Conservation (phyloP, 2,329 filamentous ascomycete genomes). For the Claviceps humidiphila region DNA sequence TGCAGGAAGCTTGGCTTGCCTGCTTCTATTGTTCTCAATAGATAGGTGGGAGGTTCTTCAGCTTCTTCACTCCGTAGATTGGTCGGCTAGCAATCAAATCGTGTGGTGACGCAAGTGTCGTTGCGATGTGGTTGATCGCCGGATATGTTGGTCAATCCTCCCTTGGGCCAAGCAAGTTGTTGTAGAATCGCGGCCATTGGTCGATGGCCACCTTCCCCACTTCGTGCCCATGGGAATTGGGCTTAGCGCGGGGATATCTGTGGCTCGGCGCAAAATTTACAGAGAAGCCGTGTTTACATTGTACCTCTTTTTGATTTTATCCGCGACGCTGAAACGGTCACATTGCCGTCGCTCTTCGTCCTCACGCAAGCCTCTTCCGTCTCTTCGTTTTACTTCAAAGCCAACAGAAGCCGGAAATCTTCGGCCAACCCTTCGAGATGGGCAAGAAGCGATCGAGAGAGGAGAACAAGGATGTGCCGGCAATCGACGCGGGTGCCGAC, state of each 20-base stretch:
- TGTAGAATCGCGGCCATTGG: not conserved
- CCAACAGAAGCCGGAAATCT: not conserved
- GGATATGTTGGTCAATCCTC: no score
- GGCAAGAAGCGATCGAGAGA: constrained; percentile 39
- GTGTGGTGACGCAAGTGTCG: constrained; percentile 4
- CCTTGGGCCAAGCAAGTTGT: no score
- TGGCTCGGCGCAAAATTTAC: no score
- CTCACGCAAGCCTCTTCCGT: not conserved
- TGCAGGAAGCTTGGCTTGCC: constrained; percentile 1
- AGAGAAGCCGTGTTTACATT: no score
- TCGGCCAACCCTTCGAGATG: constrained; percentile 20
- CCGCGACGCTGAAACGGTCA: no score
- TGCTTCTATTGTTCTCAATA: not conserved
- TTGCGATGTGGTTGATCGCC: not conserved
- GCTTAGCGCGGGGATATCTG: no score
- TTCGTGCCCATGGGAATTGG: no score
- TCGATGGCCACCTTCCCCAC: no score
- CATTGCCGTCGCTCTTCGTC: not conserved
- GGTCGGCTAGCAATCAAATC: not conserved
- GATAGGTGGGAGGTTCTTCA: not conserved
- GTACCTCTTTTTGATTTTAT: no score
- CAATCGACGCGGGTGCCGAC: constrained; percentile 27
- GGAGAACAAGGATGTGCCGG: constrained; percentile 28
- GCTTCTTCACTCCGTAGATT: not conserved
- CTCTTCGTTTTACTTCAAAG: not conserved